Percentiles rank a stretch among this genome's conserved stretches.
Conservation (phyloP, 495 filamentous ascomycete genomes). For the Annulohypoxylon stygium region DNA sequence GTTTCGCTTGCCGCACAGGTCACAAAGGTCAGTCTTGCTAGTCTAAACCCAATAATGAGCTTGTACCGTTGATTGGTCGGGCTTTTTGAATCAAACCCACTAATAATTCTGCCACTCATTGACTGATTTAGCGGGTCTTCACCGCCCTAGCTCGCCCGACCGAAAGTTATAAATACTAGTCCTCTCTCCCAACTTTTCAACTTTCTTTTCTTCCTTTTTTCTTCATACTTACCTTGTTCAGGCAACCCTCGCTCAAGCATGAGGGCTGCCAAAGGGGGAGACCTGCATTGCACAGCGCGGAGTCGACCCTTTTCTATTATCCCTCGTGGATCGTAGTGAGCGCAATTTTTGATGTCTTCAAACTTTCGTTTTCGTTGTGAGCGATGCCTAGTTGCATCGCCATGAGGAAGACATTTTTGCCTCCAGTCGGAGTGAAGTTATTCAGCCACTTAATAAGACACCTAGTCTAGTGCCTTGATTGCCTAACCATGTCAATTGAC, state of each 20-base stretch:
- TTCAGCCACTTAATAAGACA: no score
- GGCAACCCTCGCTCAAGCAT: slow-evolving; percentile 72
- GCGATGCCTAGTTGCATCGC: slow-evolving; percentile 38
- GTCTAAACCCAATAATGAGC: neutral
- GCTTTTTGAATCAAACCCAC: neutral
- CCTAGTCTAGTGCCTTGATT: no score
- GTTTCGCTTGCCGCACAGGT: neutral
- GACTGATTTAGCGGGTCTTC: slow-evolving; percentile 2
- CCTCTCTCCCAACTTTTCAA: slow-evolving; percentile 4
- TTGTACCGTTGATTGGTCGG: neutral
- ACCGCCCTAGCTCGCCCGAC: neutral
- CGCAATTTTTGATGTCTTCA: slow-evolving; percentile 49
- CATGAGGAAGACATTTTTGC: slow-evolving; percentile 37
- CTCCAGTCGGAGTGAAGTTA: no score
- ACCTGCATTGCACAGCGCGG: slow-evolving; percentile 86
- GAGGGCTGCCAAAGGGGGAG: slow-evolving; percentile 70
- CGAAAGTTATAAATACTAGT: neutral
- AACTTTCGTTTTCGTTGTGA: slow-evolving; percentile 42
- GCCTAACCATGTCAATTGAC: no score
- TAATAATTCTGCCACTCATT: slow-evolving; percentile 22
- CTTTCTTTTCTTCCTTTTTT: slow-evolving; percentile 60
- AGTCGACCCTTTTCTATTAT: slow-evolving; percentile 74
- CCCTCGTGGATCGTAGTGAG: slow-evolving; percentile 72
- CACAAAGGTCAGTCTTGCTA: neutral
- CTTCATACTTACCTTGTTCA: slow-evolving; percentile 83